These are phyloP conservation scores for Phragmites australis DNA, from an alignment of 176 grass and related monocot genomes.

Conservation along the genomic window DNA sequence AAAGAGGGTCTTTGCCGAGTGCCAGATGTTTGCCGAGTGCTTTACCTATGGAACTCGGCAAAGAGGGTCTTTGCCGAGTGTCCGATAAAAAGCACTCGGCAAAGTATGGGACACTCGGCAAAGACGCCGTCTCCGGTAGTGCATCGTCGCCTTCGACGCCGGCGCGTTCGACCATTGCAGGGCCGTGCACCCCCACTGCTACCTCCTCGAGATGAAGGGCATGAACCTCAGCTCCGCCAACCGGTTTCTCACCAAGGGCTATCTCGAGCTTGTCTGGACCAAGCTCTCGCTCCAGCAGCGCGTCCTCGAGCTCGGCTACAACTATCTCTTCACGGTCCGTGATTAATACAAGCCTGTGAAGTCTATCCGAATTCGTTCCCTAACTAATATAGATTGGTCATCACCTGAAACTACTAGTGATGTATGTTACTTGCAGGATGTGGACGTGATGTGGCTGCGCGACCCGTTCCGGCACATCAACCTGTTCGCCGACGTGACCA, in stretches of 20 bases:
- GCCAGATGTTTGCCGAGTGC: too few species aligned
- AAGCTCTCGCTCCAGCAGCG: constrained; percentile 50
- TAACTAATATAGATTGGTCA: too few species aligned
- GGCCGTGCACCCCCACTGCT: constrained; percentile 56
- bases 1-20: too few species aligned
- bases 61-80: too few species aligned
- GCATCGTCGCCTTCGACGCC: constrained; percentile 49
- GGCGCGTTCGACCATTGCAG: constrained; percentile 46
- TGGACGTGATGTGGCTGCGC: constrained; percentile 57
- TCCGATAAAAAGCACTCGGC: too few species aligned
- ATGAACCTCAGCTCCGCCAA: constrained; percentile 36
- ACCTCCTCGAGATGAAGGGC: constrained; percentile 38
- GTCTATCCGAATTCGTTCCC: too few species aligned
- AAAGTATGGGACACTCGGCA: too few species aligned
- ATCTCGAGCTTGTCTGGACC: constrained; percentile 60
- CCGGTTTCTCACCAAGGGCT: constrained; percentile 45
- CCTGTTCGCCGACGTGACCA: constrained; percentile 40
- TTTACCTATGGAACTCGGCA: too few species aligned
- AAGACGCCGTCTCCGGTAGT: too few species aligned
- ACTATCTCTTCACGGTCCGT: constrained; percentile 61
- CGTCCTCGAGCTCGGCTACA: constrained; percentile 74
- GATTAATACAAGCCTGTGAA: too few species aligned
- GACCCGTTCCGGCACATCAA: constrained; percentile 57
- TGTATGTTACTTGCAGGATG: too few species aligned
- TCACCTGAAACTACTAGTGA: too few species aligned